phyloP scores from a whole-genome alignment of 768 basidiomycete genomes.

The Cytidiella melzeri region DNA sequence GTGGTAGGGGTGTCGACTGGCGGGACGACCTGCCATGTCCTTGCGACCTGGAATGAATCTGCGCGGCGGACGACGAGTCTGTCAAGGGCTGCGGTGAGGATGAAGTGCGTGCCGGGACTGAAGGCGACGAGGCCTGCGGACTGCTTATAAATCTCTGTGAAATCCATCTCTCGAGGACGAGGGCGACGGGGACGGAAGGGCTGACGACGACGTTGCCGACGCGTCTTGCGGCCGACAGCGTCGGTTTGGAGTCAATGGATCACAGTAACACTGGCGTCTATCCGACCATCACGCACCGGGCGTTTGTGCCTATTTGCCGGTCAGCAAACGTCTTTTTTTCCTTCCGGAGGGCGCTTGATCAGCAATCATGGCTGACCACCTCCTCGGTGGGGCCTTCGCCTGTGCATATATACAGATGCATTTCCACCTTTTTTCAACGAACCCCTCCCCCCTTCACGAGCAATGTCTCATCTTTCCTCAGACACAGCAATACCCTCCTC shows the following conservation, averaged over 20 bases:
- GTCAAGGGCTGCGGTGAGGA: slow-evolving; percentile 75
- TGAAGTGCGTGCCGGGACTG: slow-evolving; percentile 83
- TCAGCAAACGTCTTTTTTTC: too few species aligned
- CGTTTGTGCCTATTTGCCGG: not conserved
- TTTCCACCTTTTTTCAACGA: not conserved
- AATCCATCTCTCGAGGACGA: too few species aligned
- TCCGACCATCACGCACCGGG: slow-evolving; percentile 10
- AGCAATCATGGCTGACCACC: not conserved
- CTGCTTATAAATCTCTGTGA: slow-evolving; percentile 81
- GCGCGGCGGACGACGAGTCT: slow-evolving; percentile 79
- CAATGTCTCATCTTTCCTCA: not conserved
- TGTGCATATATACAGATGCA: too few species aligned
- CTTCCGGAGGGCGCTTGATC: slow-evolving; percentile 2
- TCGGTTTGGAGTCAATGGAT: not conserved
- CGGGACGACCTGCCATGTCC: slow-evolving; percentile 68
- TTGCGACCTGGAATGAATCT: slow-evolving; percentile 75
- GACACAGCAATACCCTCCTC: not conserved
- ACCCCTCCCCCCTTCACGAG: not conserved
- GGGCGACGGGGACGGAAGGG: not conserved
- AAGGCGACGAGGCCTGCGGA: slow-evolving; percentile 63
- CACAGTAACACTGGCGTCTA: not conserved
- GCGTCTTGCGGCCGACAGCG: not conserved
- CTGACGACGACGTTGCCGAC: not conserved
- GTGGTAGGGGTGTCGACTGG: slow-evolving; percentile 32
- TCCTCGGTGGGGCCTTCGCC: too few species aligned